Evolutionary conservation across 1,139 yeast genomes (phyloP).

Genomic region (Zygotorulaspora mrakii): DNA sequence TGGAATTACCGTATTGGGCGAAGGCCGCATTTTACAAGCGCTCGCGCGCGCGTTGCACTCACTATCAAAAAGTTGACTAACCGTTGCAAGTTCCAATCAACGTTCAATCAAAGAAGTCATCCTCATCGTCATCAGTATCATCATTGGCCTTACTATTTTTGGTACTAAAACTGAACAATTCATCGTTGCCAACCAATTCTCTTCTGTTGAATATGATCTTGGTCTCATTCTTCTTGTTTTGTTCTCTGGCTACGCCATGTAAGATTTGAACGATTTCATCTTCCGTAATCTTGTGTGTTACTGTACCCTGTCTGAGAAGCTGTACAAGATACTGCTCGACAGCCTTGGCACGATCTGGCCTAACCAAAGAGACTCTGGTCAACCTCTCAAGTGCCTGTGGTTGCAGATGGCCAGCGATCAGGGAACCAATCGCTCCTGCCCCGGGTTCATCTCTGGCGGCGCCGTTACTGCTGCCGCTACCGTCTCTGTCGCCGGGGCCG

Average conservation of each 20-base stretch:
- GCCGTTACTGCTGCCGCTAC: constrained; percentile 17
- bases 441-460: constrained; percentile 17
- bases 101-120: constrained; percentile 44
- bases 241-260: constrained; percentile 79
- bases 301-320: constrained; percentile 74
- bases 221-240: constrained; percentile 54
- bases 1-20: constrained; percentile 4
- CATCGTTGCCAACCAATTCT: constrained; percentile 37
- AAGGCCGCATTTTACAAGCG: no score
- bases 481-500: constrained; percentile 21
- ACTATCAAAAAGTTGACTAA: not conserved
- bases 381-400: constrained; percentile 85
- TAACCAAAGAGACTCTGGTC: constrained; percentile 79
- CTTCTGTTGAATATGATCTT: constrained; percentile 57
- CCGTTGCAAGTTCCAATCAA: no score
- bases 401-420: constrained; percentile 66
- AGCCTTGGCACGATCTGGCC: constrained; percentile 85
- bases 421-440: constrained; percentile 22
- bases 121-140: constrained; percentile 39
- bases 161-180: constrained; percentile 26
- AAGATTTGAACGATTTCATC: constrained; percentile 76
- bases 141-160: no score
- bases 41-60: no score
- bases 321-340: constrained; percentile 81
- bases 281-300: constrained; percentile 69